Evolutionary conservation across 352 stramenopile species (phyloP).

Genomic region (Peronospora belbahrii): DNA sequence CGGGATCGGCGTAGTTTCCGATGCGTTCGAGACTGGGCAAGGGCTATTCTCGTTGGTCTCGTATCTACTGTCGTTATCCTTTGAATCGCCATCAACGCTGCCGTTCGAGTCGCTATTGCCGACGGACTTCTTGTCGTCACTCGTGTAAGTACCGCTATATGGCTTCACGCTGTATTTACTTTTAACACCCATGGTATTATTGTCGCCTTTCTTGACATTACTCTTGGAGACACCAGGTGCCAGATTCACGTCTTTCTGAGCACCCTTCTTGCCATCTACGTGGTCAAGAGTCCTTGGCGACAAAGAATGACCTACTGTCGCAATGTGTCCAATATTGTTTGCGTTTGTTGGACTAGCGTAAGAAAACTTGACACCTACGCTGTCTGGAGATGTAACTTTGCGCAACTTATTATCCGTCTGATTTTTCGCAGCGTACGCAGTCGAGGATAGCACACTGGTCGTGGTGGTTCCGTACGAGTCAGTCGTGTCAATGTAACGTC

Average conservation of each 20-base stretch:
- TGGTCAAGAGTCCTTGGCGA: not conserved
- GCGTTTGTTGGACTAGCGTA: constrained; percentile 27
- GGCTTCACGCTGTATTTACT: not conserved
- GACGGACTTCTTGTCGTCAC: not conserved
- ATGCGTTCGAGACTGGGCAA: too few species aligned
- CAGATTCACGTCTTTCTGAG: not conserved
- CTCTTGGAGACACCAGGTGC: not conserved
- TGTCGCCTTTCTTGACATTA: not conserved
- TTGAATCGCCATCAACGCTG: too few species aligned
- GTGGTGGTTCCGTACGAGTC: constrained; percentile 17
- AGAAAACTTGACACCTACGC: constrained; percentile 31
- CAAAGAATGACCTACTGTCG: constrained; percentile 1
- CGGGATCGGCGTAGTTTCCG: not conserved
- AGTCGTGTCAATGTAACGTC: constrained; percentile 23
- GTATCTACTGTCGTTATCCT: too few species aligned
- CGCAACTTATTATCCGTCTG: constrained; percentile 23
- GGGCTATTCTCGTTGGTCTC: too few species aligned
- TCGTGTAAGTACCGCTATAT: not conserved
- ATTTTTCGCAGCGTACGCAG: constrained; percentile 33
- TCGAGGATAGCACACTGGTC: constrained; percentile 12
- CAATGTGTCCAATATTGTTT: not conserved
- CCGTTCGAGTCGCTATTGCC: too few species aligned
- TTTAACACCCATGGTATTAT: not conserved
- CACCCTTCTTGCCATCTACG: constrained; percentile 6
- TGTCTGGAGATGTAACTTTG: constrained; percentile 30